Base-by-base conservation (phyloP, 768 basidiomycete species). In the Suillus tomentosus region DNA sequence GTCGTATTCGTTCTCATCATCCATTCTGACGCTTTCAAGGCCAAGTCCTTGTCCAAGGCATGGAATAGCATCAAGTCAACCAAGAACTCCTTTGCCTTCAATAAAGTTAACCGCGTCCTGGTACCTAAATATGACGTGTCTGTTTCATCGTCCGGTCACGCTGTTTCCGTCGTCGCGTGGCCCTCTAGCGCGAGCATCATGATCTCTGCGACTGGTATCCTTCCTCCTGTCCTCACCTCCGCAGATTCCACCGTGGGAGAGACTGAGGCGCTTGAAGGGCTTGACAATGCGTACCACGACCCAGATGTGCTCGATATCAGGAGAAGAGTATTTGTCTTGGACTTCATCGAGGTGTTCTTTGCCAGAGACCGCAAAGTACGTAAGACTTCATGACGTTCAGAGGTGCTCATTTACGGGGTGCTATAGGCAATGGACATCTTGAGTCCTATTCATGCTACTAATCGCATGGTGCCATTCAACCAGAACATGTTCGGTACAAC, bases 291-390 rank as follows among this genome's bases (percentile, higher is more conserved):
- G 11, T 63, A 40, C 62, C 43, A 65, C 50, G 42, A 62, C 27
- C 62, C 53, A 15, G 64, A 62, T 15, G 64, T 63, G 8, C 62
- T 65, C 22, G 62, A 65, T n/a, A 45, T 65, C 24, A 45, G 62
- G 45, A 57, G 54, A 39, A 51, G 42, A 31, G 5, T 63, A 17
- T 40, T 31, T 19, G 9, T 39, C 14, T 39, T 63, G 6, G 22
- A 24, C 36, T 39, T 63, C 51, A 43, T 57, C 13, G 22, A 53
- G 14, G 54, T 13, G 14, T 63, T 65, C 42, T 17, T 63, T 22
- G n/a, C 40, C 3, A 53, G 31, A 39, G 62, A 57, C 22, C 17
- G 27, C 9, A 55, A 45, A 47, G 64, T 65, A 54, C 22, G 62
- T 50, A 22, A 51, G 19, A 48, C 31, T 37, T 27, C 15, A 47